These are phyloP conservation scores for Colletotrichum navitas DNA, from an alignment of 2,329 filamentous ascomycete species.

Conservation along the genomic window DNA sequence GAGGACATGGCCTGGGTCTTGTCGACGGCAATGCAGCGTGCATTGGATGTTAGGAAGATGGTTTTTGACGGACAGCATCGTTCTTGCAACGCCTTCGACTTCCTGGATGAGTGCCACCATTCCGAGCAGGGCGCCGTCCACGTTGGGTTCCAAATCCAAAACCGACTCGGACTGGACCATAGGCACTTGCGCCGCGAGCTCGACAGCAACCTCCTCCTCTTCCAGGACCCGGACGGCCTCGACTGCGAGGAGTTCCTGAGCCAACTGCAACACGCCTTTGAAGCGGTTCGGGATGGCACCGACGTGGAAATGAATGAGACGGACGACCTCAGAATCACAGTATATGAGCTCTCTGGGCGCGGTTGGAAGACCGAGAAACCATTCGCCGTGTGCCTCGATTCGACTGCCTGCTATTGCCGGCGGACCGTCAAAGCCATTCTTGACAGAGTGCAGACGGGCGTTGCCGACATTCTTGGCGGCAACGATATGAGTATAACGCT, in stretches of 20 bases:
- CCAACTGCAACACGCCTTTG: conserved; percentile 54
- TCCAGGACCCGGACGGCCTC: conserved; percentile 55
- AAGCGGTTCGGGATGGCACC: conserved; percentile 53
- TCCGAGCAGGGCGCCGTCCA: conserved; percentile 60
- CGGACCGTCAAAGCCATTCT: conserved; percentile 62
- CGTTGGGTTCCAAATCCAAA: conserved; percentile 60
- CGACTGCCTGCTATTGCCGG: conserved; percentile 57
- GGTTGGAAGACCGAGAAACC: conserved; percentile 63
- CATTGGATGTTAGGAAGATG: conserved; percentile 56
- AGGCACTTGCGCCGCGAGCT: conserved; percentile 59
- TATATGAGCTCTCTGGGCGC: conserved; percentile 60
- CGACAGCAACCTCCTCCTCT: conserved; percentile 59
- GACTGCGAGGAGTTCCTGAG: conserved; percentile 61
- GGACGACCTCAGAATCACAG: conserved; percentile 63
- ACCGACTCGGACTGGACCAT: conserved; percentile 64
- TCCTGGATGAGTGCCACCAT: conserved; percentile 54
- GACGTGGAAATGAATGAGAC: conserved; percentile 57
- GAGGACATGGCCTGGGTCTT: conserved; percentile 63
- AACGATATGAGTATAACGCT: conserved; percentile 62
- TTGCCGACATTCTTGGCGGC: conserved; percentile 61
- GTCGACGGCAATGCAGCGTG: conserved; percentile 56
- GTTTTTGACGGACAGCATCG: conserved; percentile 57
- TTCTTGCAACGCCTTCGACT: conserved; percentile 53
- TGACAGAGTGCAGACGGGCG: conserved; percentile 64
- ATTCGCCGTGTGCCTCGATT: conserved; percentile 58